phyloP scores from a whole-genome alignment of 2,329 filamentous ascomycete species.

The Fusarium drepaniforme region DNA sequence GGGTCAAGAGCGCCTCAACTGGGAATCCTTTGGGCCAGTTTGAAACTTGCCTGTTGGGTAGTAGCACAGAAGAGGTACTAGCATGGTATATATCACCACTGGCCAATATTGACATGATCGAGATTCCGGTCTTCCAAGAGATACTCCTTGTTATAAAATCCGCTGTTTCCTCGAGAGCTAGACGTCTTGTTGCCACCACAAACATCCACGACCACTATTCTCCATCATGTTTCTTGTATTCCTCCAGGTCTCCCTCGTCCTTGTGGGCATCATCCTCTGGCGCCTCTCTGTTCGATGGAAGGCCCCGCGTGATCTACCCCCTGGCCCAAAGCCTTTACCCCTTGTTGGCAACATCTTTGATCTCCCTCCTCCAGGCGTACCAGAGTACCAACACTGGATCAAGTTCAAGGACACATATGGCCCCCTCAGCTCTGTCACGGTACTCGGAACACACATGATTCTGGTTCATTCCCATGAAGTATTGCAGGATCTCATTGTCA shows the following conservation, averaged over 20 bases:
- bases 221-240: background rate
- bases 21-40: background rate
- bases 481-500: constrained; percentile 53
- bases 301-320: constrained; percentile 48
- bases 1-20: background rate
- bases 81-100: background rate
- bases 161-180: background rate
- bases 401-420: constrained; percentile 55
- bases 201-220: background rate
- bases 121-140: background rate
- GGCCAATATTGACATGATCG: background rate
- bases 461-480: constrained; percentile 53
- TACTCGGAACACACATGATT: constrained; percentile 55
- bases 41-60: background rate
- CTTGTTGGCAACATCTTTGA: constrained; percentile 64
- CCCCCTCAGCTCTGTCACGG: constrained; percentile 53
- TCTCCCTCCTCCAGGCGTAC: constrained; percentile 53
- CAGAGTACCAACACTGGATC: constrained; percentile 56
- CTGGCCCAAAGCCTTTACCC: constrained; percentile 61
- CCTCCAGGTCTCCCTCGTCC: background rate
- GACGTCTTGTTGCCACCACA: background rate
- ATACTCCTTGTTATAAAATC: background rate
- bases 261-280: constrained; percentile 8
- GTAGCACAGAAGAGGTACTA: background rate
- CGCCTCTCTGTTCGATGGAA: constrained; percentile 17